Evolutionary conservation across 2,329 filamentous ascomycete genomes (phyloP).

Genomic region (Beauveria pseudobassiana): DNA sequence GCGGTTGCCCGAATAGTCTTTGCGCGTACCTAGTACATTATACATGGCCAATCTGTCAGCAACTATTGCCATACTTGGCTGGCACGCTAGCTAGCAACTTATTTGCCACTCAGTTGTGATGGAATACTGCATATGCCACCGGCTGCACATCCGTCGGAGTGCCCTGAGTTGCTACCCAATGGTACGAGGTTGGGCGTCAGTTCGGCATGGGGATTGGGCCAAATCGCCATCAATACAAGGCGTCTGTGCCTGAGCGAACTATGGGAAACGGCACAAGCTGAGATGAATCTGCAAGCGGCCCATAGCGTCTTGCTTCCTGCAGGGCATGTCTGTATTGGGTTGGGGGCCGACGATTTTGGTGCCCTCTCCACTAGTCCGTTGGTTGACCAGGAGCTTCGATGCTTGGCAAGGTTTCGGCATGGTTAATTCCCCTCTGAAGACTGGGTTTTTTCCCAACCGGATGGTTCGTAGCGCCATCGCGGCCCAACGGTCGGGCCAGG

Average conservation of each 20-base stretch:
- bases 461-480: neutral
- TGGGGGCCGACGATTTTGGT: neutral
- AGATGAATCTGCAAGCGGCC: neutral
- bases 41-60: too few relatives aligned
- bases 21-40: neutral
- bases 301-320: neutral
- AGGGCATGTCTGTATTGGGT: neutral
- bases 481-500: neutral
- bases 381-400: neutral
- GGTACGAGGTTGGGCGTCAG: neutral
- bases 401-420: neutral
- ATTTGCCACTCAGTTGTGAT: neutral
- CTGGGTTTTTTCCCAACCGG: neutral
- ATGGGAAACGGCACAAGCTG: neutral
- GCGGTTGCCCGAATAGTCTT: too few relatives aligned
- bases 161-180: neutral
- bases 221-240: neutral
- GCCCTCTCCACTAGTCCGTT: neutral
- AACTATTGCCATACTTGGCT: neutral
- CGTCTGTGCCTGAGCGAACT: neutral
- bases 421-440: neutral
- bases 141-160: neutral
- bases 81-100: neutral
- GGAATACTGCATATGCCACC: neutral
- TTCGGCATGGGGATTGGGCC: neutral